Base-by-base conservation (phyloP, 257 asterid genomes). In the Knoxia roxburghii region DNA sequence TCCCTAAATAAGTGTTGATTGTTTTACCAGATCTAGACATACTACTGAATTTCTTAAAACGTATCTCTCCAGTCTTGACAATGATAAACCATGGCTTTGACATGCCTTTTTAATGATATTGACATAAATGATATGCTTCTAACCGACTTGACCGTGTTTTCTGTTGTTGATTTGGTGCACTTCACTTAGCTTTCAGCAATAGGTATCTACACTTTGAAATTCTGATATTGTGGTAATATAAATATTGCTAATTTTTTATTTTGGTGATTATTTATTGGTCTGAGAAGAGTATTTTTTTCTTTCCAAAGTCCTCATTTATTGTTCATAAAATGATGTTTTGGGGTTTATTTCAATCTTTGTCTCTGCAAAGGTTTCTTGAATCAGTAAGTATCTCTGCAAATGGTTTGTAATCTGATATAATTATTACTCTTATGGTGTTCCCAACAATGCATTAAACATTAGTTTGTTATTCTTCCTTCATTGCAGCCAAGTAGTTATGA, bases 1-100 rank as follows among this genome's bases (percentile, higher is more conserved):
- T 61, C 50, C 70, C 29, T 0, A 39, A 65, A 32, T 9, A n/a
- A 13, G 9, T 32, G 32, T 65, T 17, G 20, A 7, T 30, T 65
- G 61, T 50, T 50, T 65, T 59, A 49, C 33, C 48, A 49, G 49
- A 12, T 48, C 12, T 65, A 5, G 48, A 26, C 24, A 3, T 14
- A 40, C 15, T 32, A 32, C 37, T 26, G 7, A 35, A n/a, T 9
- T 65, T 65, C 60, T 50, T 33, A 50, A n/a, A 30, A 32, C 54
- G 17, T n/a, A 43, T 43, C 43, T 48, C 29, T 26, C 14, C 30
- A 27, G 13, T 7, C 26, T 8, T 48, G 58, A 64, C 46, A 20
- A 40, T 29, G 69, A 64, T 64, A 10, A 29, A 29, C 69, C 58
- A 64, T 48, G n/a, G n/a, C 69, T 6, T 40, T 46, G 30, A n/a